These are phyloP conservation scores for Platismatia glauca DNA, from an alignment of 495 filamentous ascomycete species.

Conservation along the genomic window DNA sequence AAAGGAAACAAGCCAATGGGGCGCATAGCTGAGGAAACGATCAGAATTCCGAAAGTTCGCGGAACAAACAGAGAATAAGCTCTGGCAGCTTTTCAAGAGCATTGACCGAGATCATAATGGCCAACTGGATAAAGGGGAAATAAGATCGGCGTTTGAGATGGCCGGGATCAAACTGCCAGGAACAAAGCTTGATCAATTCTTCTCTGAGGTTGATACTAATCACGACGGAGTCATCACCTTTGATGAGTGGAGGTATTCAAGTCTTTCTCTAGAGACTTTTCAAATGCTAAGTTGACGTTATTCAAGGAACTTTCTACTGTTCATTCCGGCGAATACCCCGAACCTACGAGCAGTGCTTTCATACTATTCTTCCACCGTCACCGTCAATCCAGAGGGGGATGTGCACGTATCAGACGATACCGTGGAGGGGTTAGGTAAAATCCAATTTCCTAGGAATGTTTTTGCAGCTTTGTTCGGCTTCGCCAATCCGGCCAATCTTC, in stretches of 20 bases:
- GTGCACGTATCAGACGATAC: constrained; percentile 81
- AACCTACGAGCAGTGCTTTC: constrained; percentile 77
- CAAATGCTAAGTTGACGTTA: constrained; percentile 8
- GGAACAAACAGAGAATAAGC: constrained; percentile 70
- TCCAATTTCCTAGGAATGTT: constrained; percentile 61
- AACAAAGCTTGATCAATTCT: constrained; percentile 73
- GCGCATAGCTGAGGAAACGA: constrained; percentile 2
- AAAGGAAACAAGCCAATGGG: not conserved
- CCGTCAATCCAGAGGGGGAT: constrained; percentile 89
- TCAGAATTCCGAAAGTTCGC: constrained; percentile 85
- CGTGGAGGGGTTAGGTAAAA: constrained; percentile 88
- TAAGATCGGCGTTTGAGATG: constrained; percentile 63
- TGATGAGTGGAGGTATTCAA: constrained; percentile 86
- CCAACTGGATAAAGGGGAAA: constrained; percentile 77
- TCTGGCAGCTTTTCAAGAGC: constrained; percentile 70
- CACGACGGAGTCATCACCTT: constrained; percentile 82
- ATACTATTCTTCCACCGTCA: constrained; percentile 85
- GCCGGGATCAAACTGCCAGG: constrained; percentile 73
- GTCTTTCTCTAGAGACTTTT: constrained; percentile 11
- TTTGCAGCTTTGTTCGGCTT: constrained; percentile 49
- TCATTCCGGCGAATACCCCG: constrained; percentile 68
- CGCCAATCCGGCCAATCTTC: constrained; percentile 17
- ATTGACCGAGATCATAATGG: constrained; percentile 85
- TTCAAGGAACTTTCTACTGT: constrained; percentile 83
- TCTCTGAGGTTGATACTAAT: constrained; percentile 81